Base-by-base conservation (phyloP, 2,329 filamentous ascomycete species). In the Phyllosticta paracitricarpa region DNA sequence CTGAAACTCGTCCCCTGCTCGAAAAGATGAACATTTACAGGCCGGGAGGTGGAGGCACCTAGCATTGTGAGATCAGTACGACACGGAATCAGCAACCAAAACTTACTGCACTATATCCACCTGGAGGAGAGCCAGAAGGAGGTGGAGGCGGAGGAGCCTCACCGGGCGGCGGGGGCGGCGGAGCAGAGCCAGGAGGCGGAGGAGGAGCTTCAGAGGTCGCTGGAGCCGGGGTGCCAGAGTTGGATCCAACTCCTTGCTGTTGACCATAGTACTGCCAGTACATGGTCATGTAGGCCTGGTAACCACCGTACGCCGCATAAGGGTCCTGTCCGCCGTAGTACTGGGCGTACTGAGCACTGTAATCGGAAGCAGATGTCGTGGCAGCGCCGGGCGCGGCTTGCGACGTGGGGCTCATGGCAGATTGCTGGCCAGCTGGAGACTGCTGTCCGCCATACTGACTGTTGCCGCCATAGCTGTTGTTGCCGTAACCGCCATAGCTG, bases 271-370 rank as follows among this genome's bases (percentile, higher is more conserved):
- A 72, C 57, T 70, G 65, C 26, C 68, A 67, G 55, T 71, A 73
- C 62, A 65, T 65, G 56, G 68, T 67, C 56, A 69, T 62, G 59
- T 75, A 75, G 10, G 64, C 66, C 17, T 72, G 66, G 56, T 73
- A 97, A 60, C 93, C 93, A 64, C 93, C 93, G 68, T 94, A 97
- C 8, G 89, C 86, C 52, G 91, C 91, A 72, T 97, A 97, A 0
- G 92, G 93, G 69, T 97, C 91, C 64, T 83, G 79, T 60, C 80
- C 77, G 64, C 81, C 81, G 61, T 92, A 93, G 73, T 95, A 94
- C 72, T 91, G 88, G 2, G 89, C 87, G 72, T 95, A 95, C 70
- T 93, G 89, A 19, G 88, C 85, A 58, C 84, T 84, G 72, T 94
- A 94, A 68, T 95, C 89, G 59, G 78, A 74, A 58, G 62, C 63